Evolutionary conservation across 2,329 filamentous ascomycete genomes (phyloP).

Genomic region (Cladophialophora psammophila): DNA sequence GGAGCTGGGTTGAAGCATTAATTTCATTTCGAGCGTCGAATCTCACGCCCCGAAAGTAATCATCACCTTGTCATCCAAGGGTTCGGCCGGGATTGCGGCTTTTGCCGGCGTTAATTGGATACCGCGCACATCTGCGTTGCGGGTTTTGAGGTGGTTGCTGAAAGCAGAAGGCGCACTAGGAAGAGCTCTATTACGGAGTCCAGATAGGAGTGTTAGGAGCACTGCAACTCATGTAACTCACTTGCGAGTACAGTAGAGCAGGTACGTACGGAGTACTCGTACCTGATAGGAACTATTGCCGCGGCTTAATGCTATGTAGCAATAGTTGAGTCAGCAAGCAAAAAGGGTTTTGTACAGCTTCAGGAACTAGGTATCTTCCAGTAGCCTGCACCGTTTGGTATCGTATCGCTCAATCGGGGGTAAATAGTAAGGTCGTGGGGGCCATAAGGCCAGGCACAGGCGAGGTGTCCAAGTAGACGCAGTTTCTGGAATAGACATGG

Average conservation of each 20-base stretch:
- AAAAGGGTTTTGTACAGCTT: not conserved
- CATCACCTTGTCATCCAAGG: not conserved
- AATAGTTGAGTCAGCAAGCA: not conserved
- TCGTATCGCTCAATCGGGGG: constrained; percentile 1
- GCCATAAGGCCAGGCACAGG: not conserved
- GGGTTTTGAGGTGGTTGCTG: not conserved
- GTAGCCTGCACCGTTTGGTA: not conserved
- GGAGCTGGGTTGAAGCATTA: not conserved
- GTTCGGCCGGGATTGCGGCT: constrained; percentile 1
- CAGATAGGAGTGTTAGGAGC: too few relatives aligned
- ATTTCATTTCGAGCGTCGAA: not conserved
- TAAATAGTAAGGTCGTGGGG: not conserved
- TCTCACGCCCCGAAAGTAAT: constrained; percentile 1
- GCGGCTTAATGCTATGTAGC: not conserved
- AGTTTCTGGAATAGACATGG: constrained; percentile 10
- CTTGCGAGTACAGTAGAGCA: not conserved
- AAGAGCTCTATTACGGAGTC: not conserved
- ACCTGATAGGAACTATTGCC: not conserved
- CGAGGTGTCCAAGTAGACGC: not conserved
- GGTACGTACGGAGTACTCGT: not conserved
- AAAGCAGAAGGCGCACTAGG: not conserved
- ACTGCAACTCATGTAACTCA: too few relatives aligned
- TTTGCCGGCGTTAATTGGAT: not conserved
- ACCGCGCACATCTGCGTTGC: constrained; percentile 1
- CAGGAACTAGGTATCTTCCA: not conserved